Percentiles rank a stretch among this genome's conserved stretches.
Evolutionary conservation across 2,329 filamentous ascomycete genomes (phyloP).

Genomic region (Alternaria sp.): DNA sequence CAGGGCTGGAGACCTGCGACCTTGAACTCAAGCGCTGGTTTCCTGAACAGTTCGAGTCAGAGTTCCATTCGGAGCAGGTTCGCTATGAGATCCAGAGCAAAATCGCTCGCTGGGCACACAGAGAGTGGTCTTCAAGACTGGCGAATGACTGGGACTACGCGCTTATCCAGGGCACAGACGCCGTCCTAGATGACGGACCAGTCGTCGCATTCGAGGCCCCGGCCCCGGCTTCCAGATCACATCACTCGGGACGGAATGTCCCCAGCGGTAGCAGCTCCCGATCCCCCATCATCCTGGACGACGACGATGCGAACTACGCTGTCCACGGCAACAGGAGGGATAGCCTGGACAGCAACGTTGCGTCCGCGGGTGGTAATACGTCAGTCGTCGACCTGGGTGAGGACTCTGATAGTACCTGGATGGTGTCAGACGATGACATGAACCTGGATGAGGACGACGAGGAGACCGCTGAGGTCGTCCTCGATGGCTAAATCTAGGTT

Average conservation of each 20-base stretch:
- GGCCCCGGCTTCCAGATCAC: background rate
- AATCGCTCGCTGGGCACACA: slow-evolving; percentile 7
- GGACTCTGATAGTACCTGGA: background rate
- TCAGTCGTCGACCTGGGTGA: background rate
- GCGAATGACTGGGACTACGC: background rate
- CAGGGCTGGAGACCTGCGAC: background rate
- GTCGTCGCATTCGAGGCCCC: background rate
- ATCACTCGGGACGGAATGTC: background rate
- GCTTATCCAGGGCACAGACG: background rate
- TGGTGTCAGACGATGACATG: background rate
- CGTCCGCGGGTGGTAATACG: background rate
- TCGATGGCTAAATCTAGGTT: background rate
- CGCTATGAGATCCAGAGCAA: slow-evolving; percentile 7
- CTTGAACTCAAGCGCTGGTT: background rate
- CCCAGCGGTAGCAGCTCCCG: background rate
- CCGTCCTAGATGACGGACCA: background rate
- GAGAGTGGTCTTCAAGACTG: background rate
- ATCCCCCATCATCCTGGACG: background rate
- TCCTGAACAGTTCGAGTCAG: background rate
- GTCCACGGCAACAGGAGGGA: background rate
- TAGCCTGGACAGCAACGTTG: background rate
- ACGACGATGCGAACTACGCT: background rate
- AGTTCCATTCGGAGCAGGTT: slow-evolving; percentile 11
- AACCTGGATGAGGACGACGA: background rate
- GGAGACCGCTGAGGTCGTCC: background rate